Evolutionary conservation across 805 yeast genomes (phyloP).

Genomic region (Candida tammaniensis): DNA sequence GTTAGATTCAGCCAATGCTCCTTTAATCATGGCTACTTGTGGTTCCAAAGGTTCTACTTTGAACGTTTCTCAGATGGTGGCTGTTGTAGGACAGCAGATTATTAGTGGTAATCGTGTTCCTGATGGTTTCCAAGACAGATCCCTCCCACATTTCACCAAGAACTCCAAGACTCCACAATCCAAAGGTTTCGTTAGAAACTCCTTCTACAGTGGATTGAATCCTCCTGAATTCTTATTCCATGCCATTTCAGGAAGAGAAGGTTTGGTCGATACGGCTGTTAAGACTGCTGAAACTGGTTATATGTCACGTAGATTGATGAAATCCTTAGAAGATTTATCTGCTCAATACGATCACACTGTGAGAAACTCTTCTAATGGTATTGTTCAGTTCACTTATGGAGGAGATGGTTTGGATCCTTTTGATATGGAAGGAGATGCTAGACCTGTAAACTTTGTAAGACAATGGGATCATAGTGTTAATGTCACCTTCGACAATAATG

Average conservation of each 20-base stretch:
- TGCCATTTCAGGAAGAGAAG: conserved; percentile 99
- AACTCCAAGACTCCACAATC: conserved; percentile 96
- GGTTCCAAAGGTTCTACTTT: conserved; percentile 98
- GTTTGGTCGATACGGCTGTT: conserved; percentile 98
- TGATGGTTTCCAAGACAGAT: conserved; percentile 99
- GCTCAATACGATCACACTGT: conserved; percentile 92
- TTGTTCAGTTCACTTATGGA: conserved; percentile 96
- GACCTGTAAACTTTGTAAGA: conserved; percentile 88
- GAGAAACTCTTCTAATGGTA: conserved; percentile 91
- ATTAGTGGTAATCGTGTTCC: conserved; percentile 99
- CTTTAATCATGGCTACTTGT: conserved; percentile 98
- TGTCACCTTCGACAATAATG: conserved; percentile 59
- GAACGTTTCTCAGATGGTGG: conserved; percentile 99
- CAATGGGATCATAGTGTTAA: conserved; percentile 92
- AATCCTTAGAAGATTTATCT: conserved; percentile 93
- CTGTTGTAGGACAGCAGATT: conserved; percentile 98
- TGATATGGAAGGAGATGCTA: conserved; percentile 99
- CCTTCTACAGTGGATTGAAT: conserved; percentile 87
- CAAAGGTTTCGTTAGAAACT: conserved; percentile 95
- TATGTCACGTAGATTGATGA: conserved; percentile 97
- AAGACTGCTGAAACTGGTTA: conserved; percentile 99
- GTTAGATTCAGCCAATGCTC: conserved; percentile 87
- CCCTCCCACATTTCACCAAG: conserved; percentile 94
- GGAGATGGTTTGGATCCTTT: conserved; percentile 98
- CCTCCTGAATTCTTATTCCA: conserved; percentile 98